Base-by-base conservation (phyloP, 2,329 filamentous ascomycete genomes). In the Malbranchea zuffiana region DNA sequence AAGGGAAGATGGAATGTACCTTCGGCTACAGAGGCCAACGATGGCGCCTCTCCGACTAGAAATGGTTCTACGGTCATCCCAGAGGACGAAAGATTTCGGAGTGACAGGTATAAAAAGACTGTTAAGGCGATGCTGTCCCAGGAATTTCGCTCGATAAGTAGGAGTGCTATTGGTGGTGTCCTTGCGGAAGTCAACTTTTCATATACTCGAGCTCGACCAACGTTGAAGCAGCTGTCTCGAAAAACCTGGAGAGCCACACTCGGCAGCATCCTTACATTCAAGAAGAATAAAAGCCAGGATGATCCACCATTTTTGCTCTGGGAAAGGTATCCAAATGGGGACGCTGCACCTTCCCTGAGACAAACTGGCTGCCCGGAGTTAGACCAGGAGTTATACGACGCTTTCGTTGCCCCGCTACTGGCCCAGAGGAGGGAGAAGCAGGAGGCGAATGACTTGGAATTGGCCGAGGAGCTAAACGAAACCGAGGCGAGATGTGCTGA, bases 151-250 rank as follows among this genome's bases (percentile, higher is more conserved):
- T 49, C 48, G 2, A 42, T 67, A 27, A 66, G 58, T 43, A 59
- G 53, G 40, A 67, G 63, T 47, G 56, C 60, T 1, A 49, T 69
- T 8, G 61, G 66, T 18, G 65, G 57, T 12, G 65, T 69, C 5
- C 49, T 68, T 16, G 65, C 65, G 3, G 65, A 69, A 43, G 57
- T 56, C 19, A 69, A 68, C 39, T 65, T 60, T 41, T 64, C 60
- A 18, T 68, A 68, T 37, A 49, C 50, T 6, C 50, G 55, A 8
- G 62, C 65, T 6, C 52, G 66, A 10, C 63, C 63, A 15, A 62
- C 52, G 3, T 49, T 69, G 5, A 57, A 55, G 26, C 60, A 61
- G 24, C 47, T 68, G 2, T 59, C 62, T 11, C 55, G 54, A 32
- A 62, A 57, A 39, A 63, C 57, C 10, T 68, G 65, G 65, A 57